Conservation (phyloP, 495 filamentous ascomycete species). For the Neurospora tetrasperma region DNA sequence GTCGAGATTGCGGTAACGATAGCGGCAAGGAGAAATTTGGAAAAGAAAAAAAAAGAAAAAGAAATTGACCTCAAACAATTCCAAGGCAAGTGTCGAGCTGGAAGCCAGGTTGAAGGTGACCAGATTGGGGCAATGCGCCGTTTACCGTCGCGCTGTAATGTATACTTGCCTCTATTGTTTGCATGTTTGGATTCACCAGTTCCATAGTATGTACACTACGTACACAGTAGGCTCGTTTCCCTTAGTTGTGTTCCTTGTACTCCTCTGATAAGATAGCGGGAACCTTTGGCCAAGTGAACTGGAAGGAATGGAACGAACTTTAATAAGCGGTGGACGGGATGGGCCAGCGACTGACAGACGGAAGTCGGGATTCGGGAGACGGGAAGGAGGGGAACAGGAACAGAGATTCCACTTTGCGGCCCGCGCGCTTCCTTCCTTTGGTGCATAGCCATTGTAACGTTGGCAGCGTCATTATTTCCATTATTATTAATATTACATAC, state of each 20-base stretch:
- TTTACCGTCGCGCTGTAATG: neutral
- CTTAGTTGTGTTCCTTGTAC: too few relatives aligned
- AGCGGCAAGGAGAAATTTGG: neutral
- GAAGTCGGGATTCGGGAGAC: neutral
- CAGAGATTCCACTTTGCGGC: neutral
- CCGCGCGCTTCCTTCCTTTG: neutral
- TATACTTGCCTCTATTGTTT: too few relatives aligned
- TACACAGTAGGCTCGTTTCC: too few relatives aligned
- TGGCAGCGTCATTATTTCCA: neutral
- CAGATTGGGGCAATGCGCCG: neutral
- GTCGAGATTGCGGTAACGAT: neutral
- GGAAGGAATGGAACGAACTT: neutral
- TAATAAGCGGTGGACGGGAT: neutral
- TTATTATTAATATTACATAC: too few relatives aligned
- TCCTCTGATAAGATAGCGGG: neutral
- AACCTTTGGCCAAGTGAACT: neutral
- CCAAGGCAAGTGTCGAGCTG: neutral
- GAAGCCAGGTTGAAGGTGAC: neutral
- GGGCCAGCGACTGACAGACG: neutral
- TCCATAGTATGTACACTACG: too few relatives aligned
- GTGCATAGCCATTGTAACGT: neutral
- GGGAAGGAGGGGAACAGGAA: neutral
- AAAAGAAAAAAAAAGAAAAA: too few relatives aligned
- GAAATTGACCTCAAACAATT: neutral
- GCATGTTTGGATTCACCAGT: neutral